phyloP scores from a whole-genome alignment of 2,329 filamentous ascomycete species.

The Phaeophleospora eucalypticola region DNA sequence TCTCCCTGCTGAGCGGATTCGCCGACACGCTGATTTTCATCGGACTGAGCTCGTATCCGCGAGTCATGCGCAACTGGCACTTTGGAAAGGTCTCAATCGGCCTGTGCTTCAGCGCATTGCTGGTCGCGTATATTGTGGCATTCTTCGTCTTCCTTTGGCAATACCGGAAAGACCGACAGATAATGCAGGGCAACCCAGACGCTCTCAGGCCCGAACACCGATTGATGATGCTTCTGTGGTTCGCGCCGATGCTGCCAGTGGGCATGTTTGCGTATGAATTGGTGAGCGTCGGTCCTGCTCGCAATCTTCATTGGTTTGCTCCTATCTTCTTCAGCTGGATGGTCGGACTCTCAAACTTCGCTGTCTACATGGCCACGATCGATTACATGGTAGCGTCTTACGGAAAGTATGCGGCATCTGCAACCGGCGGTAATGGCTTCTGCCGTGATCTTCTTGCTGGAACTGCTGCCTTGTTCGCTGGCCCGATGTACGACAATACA shows the following conservation, averaged over 20 bases:
- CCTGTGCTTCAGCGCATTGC: conserved; percentile 55
- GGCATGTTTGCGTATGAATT: conserved; percentile 68
- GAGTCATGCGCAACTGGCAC: conserved; percentile 61
- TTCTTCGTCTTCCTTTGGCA: conserved; percentile 55
- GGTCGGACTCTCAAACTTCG: conserved; percentile 65
- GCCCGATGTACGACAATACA: conserved; percentile 44
- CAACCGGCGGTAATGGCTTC: conserved; percentile 72
- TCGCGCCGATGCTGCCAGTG: conserved; percentile 58
- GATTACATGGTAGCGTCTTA: conserved; percentile 70
- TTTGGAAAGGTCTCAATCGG: conserved; percentile 57
- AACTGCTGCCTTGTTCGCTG: conserved; percentile 64
- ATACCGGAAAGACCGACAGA: conserved; percentile 38
- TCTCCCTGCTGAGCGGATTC: conserved; percentile 69
- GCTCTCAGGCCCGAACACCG: conserved; percentile 60
- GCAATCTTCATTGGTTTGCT: conserved; percentile 60
- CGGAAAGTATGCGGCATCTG: conserved; percentile 68
- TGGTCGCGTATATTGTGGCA: conserved; percentile 62
- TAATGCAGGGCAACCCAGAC: conserved; percentile 50
- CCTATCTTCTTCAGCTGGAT: conserved; percentile 62
- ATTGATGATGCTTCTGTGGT: conserved; percentile 61
- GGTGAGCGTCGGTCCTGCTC: conserved; percentile 58
- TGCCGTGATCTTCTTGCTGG: conserved; percentile 70
- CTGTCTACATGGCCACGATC: conserved; percentile 33
- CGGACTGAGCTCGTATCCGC: conserved; percentile 66
- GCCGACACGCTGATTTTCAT: conserved; percentile 73